These are phyloP conservation scores for Wickerhamomyces chaumierensis DNA, from an alignment of 805 yeast genomes.

Conservation along the genomic window DNA sequence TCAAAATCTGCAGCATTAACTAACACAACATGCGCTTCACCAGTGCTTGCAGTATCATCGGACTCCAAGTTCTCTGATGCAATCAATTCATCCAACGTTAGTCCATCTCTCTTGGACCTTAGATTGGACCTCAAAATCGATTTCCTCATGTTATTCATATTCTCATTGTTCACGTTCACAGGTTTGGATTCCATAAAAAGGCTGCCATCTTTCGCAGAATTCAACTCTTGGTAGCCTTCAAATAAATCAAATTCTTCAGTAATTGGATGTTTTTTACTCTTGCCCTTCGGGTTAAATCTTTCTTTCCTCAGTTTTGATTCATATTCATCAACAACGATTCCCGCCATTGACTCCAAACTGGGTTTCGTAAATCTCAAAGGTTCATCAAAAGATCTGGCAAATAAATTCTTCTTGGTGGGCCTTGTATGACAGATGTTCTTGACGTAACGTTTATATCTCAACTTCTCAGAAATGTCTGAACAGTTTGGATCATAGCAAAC, in stretches of 20 bases:
- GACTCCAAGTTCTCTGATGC: not conserved
- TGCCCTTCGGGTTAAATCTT: not conserved
- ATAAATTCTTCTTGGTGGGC: constrained; percentile 9
- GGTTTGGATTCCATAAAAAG: constrained; percentile 1
- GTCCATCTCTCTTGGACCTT: not conserved
- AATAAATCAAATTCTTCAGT: constrained; percentile 5
- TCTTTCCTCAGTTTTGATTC: constrained; percentile 3
- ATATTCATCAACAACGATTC: not conserved
- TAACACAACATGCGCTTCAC: not conserved
- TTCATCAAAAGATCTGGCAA: constrained; percentile 1
- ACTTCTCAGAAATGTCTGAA: constrained; percentile 10
- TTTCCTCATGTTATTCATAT: constrained; percentile 7
- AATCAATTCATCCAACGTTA: not conserved
- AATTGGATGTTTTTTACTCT: not conserved
- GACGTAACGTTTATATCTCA: constrained; percentile 17
- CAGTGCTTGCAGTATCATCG: not conserved
- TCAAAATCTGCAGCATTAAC: not conserved
- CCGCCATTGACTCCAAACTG: not conserved
- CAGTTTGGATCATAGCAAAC: constrained; percentile 19
- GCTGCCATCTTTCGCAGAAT: not conserved
- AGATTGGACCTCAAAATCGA: constrained; percentile 6
- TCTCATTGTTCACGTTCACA: constrained; percentile 4
- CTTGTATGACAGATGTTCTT: constrained; percentile 15
- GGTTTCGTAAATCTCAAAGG: not conserved
- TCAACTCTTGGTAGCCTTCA: constrained; percentile 7